Evolutionary conservation across 2,329 filamentous ascomycete species (phyloP).

Genomic region (Xylariomycetidae sp.): DNA sequence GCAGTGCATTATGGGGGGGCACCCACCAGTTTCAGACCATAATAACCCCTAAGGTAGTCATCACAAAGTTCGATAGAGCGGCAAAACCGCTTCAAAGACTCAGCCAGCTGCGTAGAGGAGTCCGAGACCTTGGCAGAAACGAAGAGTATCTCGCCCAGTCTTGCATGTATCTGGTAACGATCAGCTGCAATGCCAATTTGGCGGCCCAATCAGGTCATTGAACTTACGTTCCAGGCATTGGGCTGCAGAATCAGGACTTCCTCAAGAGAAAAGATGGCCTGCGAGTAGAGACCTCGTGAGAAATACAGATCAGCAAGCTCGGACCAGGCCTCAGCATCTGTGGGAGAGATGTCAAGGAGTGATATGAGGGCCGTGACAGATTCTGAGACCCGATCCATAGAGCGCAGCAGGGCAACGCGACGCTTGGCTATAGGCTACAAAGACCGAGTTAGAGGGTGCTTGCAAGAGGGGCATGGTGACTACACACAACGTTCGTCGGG

Average conservation of each 20-base stretch:
- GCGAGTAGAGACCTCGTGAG: conserved; percentile 67
- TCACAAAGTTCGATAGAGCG: conserved; percentile 91
- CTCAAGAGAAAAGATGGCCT: conserved; percentile 83
- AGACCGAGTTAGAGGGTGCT: conserved; percentile 3
- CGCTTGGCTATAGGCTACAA: conserved; percentile 76
- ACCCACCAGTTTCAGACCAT: conserved; percentile 75
- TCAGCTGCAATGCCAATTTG: conserved; percentile 22
- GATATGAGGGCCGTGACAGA: conserved; percentile 68
- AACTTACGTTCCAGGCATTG: conserved; percentile 90
- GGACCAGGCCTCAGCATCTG: conserved; percentile 88
- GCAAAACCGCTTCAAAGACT: conserved; percentile 78
- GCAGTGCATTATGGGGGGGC: neutral
- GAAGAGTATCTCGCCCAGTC: conserved; percentile 76
- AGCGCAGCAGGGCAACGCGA: conserved; percentile 70
- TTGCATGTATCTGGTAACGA: conserved; percentile 68
- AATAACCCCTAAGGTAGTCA: conserved; percentile 85
- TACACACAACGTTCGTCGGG: conserved; percentile 66
- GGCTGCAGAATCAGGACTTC: conserved; percentile 82
- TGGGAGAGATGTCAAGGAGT: conserved; percentile 77
- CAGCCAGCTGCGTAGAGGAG: conserved; percentile 52
- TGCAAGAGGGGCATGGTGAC: conserved; percentile 3
- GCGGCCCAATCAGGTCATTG: conserved; percentile 7
- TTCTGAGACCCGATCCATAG: conserved; percentile 63
- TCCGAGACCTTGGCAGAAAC: conserved; percentile 52
- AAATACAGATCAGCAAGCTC: conserved; percentile 87